Evolutionary conservation across 2,329 filamentous ascomycete species (phyloP), one percentile per base, ranked within the genome.

Genomic region (Cryphonectria naterciae): DNA sequence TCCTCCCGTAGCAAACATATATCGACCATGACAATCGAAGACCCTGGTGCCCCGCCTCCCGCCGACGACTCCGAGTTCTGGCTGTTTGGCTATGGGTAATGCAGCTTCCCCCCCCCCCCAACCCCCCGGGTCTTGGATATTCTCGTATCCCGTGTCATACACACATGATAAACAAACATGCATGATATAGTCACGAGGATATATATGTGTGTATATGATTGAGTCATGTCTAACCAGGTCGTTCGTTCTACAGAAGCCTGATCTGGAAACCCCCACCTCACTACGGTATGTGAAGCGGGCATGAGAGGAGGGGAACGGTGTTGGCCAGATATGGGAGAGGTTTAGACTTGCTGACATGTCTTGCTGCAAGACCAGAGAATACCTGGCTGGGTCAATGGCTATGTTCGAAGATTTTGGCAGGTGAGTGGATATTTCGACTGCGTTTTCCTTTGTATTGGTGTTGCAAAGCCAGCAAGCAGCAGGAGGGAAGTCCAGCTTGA

Each of bases 231-330:
- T 71, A 15, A 68, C 56, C 25, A 43, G 32, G 6, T 49, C 43
- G 17, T 49, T 49, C 2, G 8, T n/a, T 49, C 61, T 65, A 54
- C 74, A 96, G 95, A 83, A 97, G 94, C 80, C 83, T 99, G 79
- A 98, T 99, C 77, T 99, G 95, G 95, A 99, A 98, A 81, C 95
- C 96, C 70, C 96, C 96, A 73, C 96, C 96, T 75, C 93, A 97
- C 79, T 98, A 92, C 80, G 95, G 95, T 98, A 91, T 73, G 46
- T 49, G 80, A 72, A 65, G 22, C 19, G 17, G 19, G 11, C 35
- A n/a, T 62, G 17, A 39, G 32, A 22, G 17, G 13, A n/a, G 32
- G 15, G 13, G 25, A 15, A 39, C 19, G 35, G 35, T 7, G 10
- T 7, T 25, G 19, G 35, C 7, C 35, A 62, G 37, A n/a, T 22